Base-by-base conservation (phyloP, 2,329 filamentous ascomycete species). In the Verticillium nubilum region DNA sequence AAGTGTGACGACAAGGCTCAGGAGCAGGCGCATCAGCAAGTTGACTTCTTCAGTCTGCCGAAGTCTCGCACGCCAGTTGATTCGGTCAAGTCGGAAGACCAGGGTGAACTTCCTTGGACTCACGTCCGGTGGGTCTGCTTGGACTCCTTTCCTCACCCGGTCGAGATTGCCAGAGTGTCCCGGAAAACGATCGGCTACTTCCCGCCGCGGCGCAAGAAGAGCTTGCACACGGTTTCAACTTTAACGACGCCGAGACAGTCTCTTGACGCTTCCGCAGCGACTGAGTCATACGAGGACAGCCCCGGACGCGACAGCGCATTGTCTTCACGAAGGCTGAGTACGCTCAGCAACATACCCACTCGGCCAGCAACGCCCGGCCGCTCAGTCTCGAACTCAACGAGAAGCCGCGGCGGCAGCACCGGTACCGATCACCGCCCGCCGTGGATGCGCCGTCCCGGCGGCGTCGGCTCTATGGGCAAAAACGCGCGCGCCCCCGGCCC, bases 121-220 rank as follows among this genome's bases (percentile, higher is more conserved):
- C 92, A 97, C 73, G 91, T 97, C 60, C 88, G 91, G 53, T 97
- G 92, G 92, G 91, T 97, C 1, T 79, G 89, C 29, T 82, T 97
- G 27, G 90, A 94, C 63, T 88, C 87, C 25, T 76, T 80, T 55
- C 72, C 76, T 17, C 81, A 86, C 26, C 88, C 91, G 1, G 87
- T 95, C 26, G 91, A 97, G 72, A 95, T 99, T 64, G 92, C 87
- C 17, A 87, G 95, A 29, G 86, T 98, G 60, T 86, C 92, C 25
- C 86, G 91, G 60, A 87, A 88, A 73, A 84, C 89, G 2, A 81
- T 97, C 52, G 94, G 93, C 26, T 98, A 94, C 74, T 98, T 98
- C 69, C 94, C 94, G 3, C 93, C 93, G 7, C 85, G 92, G 23
- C 83, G 92, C 70, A 91, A 93, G 86, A 95, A 95, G 87, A 95